A percentile compares a stretch with the other conserved stretches of the same genome.
Conservation (phyloP, 169 alveolate species). For the Cyclospora cayetanensis region DNA sequence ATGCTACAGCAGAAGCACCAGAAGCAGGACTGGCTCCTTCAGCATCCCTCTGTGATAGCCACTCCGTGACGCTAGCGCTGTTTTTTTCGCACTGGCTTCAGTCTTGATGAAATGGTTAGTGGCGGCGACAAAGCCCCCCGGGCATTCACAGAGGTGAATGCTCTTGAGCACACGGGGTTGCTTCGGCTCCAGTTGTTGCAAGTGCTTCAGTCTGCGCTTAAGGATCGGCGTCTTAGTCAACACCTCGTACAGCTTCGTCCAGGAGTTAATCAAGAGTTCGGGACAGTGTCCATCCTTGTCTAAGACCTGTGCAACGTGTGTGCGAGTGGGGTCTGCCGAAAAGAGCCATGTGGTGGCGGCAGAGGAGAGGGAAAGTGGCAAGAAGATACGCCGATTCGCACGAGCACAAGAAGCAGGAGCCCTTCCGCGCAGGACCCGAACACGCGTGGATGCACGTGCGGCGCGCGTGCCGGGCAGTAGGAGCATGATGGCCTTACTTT, state of each 20-base stretch:
- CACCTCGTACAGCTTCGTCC: conserved; percentile 74
- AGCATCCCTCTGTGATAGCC: no score
- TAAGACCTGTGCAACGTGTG: background rate
- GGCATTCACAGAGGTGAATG: conserved; percentile 83
- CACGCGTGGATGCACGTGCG: background rate
- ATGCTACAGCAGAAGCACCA: background rate
- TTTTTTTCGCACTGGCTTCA: conserved; percentile 71
- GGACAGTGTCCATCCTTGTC: conserved; percentile 47
- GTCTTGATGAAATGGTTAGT: conserved; percentile 78
- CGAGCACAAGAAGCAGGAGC: background rate
- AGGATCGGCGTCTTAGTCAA: conserved; percentile 51
- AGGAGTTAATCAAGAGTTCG: conserved; percentile 74
- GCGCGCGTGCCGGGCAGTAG: background rate
- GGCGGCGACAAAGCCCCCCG: conserved; percentile 83
- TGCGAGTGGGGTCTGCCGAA: background rate
- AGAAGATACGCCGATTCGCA: no score
- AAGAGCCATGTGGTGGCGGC: background rate
- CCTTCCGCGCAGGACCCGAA: background rate
- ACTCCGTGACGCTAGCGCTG: no score
- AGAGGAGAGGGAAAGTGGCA: background rate
- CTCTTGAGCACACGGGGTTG: conserved; percentile 40
- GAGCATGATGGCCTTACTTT: background rate
- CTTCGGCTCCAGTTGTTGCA: conserved; percentile 34
- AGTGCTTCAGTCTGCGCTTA: conserved; percentile 25
- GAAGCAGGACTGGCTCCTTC: background rate